Evolutionary conservation across 2,329 filamentous ascomycete genomes (phyloP), one percentile per base, ranked within the genome.

Genomic region (Laburnicola sp.): DNA sequence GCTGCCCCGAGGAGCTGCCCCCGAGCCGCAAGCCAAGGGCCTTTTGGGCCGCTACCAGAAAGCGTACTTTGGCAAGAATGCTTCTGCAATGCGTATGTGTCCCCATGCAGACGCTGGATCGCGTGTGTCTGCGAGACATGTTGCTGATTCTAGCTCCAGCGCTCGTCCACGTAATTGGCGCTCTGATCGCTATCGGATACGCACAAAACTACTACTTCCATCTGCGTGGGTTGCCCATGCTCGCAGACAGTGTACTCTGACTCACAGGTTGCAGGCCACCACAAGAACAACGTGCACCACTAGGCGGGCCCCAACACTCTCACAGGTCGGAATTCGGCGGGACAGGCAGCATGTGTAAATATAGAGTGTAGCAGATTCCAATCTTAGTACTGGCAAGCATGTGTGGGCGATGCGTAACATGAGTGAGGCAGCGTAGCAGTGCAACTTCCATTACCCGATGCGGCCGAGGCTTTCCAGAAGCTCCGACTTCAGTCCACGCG

Each of bases 271-370:
- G 48, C 66, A 99, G 94, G 94, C 70, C 93, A 99, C 86, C 93
- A 97, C 89, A 99, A 99, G 89, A 97, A 99, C 88, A 95, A 99
- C 78, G 89, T 91, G 69, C 93, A 97, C 83, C 94, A 99, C 83
- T 99, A 95, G 64, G 64, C 57, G 54, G 51, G 28, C 8, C 37
- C 34, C n/a, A 25, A 22, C 38, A 27, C 40, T 36, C 34, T 35
- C 11, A n/a, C 37, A 26, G 30, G 25, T 39, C 30, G 43, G 11
- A 28, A 38, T 34, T 48, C 58, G 59, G 58, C 47, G 50, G 57
- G 54, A 54, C 46, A 58, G 58, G 56, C 46, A 56, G 59, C 57
- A 57, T 58, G 60, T 72, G 68, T 71, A 72, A 56, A 71, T 72
- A 65, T 72, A 71, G 61, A 68, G 50, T 68, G 65, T 71, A 71